A percentile compares a stretch with the other conserved stretches of the same genome.
phyloP scores from a whole-genome alignment of 192 early-diverging fungal species.

The Thoreauomyces humboldtii region DNA sequence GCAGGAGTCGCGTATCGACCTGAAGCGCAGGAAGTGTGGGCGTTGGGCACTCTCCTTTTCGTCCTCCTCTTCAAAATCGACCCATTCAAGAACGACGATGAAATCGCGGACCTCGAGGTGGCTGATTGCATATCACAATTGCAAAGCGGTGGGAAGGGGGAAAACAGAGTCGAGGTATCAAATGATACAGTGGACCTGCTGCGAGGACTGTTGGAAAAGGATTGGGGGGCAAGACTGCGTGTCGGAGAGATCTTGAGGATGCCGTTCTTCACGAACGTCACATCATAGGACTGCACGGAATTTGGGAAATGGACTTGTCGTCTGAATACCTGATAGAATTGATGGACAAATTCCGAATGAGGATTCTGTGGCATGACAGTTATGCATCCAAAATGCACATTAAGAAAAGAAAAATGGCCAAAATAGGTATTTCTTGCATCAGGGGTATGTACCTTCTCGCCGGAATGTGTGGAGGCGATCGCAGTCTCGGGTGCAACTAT shows the following conservation, averaged over 20 bases:
- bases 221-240: slow-evolving; percentile 22
- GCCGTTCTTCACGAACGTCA: slow-evolving; percentile 15
- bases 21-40: slow-evolving; percentile 55
- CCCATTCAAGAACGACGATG: slow-evolving; percentile 52
- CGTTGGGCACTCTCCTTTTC: slow-evolving; percentile 54
- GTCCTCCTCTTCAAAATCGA: slow-evolving; percentile 56
- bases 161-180: slow-evolving; percentile 5
- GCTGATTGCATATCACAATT: slow-evolving; percentile 28
- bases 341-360: too few relatives aligned
- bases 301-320: too few relatives aligned
- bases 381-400: too few relatives aligned
- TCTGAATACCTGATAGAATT: too few relatives aligned
- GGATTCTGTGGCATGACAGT: too few relatives aligned
- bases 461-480: too few relatives aligned
- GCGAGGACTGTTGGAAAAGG: slow-evolving; percentile 44
- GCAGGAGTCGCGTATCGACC: slow-evolving; percentile 37
- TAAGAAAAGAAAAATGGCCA: too few relatives aligned
- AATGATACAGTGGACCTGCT: slow-evolving; percentile 40
- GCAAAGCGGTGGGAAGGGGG: background rate
- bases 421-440: too few relatives aligned
- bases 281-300: too few relatives aligned
- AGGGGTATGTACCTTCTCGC: too few relatives aligned
- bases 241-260: slow-evolving; percentile 29
- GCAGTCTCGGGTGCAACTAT: too few relatives aligned
- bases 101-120: slow-evolving; percentile 46